Percentiles rank a stretch among this genome's conserved stretches.
These are phyloP conservation scores for Cryptococcus floricola DNA, from an alignment of 1,284 basidiomycete genomes.

Conservation along the genomic window DNA sequence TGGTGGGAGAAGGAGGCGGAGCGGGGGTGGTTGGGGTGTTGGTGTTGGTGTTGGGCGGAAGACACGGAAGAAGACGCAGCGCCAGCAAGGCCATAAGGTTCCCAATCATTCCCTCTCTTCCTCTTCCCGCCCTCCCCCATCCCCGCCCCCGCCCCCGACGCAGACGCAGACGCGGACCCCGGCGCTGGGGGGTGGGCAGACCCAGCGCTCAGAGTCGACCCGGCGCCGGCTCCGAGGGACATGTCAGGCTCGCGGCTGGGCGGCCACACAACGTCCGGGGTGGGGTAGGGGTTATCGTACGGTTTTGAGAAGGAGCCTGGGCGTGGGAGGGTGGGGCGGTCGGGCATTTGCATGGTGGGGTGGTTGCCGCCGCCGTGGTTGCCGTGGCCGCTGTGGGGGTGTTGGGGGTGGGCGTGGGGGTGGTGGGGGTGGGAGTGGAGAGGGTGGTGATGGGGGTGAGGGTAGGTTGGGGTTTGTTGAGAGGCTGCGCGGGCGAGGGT, in stretches of 20 bases:
- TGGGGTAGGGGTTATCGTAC: constrained; percentile 19
- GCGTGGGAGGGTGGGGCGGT: constrained; percentile 6
- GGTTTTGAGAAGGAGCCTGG: constrained; percentile 9
- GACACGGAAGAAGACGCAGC: too few species aligned
- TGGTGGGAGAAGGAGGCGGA: not conserved
- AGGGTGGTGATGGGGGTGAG: not conserved
- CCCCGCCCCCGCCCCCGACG: too few species aligned
- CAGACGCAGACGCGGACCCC: too few species aligned
- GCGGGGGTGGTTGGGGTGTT: too few species aligned
- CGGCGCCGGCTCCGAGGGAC: too few species aligned
- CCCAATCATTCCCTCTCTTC: constrained; percentile 1
- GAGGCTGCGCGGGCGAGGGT: constrained; percentile 14
- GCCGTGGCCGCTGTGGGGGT: not conserved
- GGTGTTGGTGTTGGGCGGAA: too few species aligned
- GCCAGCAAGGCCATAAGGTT: not conserved
- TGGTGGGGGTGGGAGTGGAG: too few species aligned
- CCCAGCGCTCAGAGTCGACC: not conserved
- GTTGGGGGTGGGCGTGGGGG: not conserved
- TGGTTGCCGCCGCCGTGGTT: not conserved
- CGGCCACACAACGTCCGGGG: constrained; percentile 11
- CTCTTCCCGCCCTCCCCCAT: constrained; percentile 7
- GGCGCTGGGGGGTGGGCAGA: not conserved
- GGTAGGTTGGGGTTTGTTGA: not conserved
- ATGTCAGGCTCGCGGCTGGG: too few species aligned
- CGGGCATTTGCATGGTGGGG: not conserved